Evolutionary conservation across 768 basidiomycete genomes (phyloP), one percentile per base, ranked within the genome.

Genomic region (Multifurca ochricompacta): DNA sequence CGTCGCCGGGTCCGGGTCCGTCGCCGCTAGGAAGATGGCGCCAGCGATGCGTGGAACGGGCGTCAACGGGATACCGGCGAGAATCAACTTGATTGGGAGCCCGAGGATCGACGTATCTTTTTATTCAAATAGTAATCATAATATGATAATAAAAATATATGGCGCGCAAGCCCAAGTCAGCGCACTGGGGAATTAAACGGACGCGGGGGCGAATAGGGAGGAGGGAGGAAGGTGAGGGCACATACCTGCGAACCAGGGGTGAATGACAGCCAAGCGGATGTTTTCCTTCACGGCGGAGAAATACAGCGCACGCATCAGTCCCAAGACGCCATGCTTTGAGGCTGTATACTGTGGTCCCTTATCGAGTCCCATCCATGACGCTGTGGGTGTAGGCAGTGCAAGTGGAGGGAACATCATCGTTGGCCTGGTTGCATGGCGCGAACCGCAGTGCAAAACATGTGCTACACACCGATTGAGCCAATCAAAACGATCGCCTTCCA

Each of bases 201-300:
- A 2, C 30, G 25, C 8, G 23, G 48, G 14, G 4, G n/a, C n/a
- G n/a, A n/a, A n/a, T n/a, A 13, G 2, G 5, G 30, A 11, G 31
- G 1, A 6, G 5, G 28, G 1, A 8, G 11, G 16, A 3, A n/a
- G 5, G 6, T 23, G 32, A 46, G 19, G 4, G 9, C 32, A 43
- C 42, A 14, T 23, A 69, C 69, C 64, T 41, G 66, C 63, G 56
- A 68, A 69, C 61, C 62, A 69, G 1, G 68, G 68, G 44, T 67
- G 66, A 11, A 69, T 54, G 45, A 58, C 60, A 14, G 61, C 64
- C n/a, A 66, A 19, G 11, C 65, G 58, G 58, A 68, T 64, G 31
- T 59, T 57, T 6, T 61, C 36, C 4, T 19, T 27, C 9, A 34
- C 23, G 19, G 59, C 55, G 28, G 61, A 54, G 27, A 50, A 43